phyloP scores from a whole-genome alignment of 176 grass and related monocot genomes.

The Eremochloa ophiuroides region DNA sequence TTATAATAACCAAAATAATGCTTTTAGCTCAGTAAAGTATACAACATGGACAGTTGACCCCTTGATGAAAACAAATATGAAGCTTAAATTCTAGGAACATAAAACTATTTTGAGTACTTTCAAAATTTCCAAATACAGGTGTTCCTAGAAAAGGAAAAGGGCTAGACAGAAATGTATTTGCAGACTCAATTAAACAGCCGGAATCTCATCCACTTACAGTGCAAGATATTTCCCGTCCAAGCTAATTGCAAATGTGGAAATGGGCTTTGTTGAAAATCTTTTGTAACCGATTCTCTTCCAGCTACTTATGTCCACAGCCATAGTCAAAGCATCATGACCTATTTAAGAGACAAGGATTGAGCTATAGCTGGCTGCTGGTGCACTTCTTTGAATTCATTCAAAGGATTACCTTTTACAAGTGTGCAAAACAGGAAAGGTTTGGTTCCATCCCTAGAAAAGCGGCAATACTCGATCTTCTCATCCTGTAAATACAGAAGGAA shows the following conservation, averaged over 20 bases:
- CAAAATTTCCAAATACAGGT: neutral
- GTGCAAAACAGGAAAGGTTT: slow-evolving; percentile 95
- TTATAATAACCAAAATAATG: neutral
- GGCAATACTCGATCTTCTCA: slow-evolving; percentile 87
- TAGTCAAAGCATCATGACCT: slow-evolving; percentile 46
- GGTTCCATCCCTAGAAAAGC: slow-evolving; percentile 92
- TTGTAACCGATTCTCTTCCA: slow-evolving; percentile 94
- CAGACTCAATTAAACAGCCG: neutral
- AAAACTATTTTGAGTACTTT: neutral
- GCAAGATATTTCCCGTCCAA: slow-evolving; percentile 91
- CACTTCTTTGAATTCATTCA: slow-evolving; percentile 16
- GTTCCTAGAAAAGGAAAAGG: neutral
- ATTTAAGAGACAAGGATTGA: slow-evolving; percentile 29
- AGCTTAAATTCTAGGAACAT: neutral
- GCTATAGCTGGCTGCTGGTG: neutral
- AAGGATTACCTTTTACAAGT: slow-evolving; percentile 69
- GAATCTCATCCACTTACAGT: slow-evolving; percentile 61
- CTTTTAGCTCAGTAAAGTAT: neutral
- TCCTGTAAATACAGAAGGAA: slow-evolving; percentile 43
- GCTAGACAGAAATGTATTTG: neutral
- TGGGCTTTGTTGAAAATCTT: slow-evolving; percentile 51
- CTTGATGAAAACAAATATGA: neutral
- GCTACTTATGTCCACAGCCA: slow-evolving; percentile 74
- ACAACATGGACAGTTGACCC: neutral
- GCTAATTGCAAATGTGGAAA: slow-evolving; percentile 80